A percentile compares a stretch with the other conserved stretches of the same genome.
phyloP scores from a whole-genome alignment of 768 basidiomycete genomes.

The Boletus fagicola region DNA sequence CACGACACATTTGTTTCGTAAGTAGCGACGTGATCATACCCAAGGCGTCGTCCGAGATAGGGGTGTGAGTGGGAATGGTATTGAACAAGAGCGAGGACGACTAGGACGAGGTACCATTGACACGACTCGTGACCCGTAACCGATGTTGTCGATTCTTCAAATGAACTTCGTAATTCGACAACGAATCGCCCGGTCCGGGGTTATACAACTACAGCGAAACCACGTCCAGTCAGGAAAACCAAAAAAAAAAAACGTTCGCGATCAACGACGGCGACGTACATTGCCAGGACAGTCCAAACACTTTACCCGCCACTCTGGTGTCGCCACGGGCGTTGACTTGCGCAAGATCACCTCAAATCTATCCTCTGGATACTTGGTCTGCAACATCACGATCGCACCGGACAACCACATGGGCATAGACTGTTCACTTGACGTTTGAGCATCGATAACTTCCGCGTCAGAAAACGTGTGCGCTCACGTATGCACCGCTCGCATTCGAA shows the following conservation, averaged over 20 bases:
- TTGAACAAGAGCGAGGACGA: background rate
- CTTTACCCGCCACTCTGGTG: conserved; percentile 86
- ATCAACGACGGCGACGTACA: conserved; percentile 39
- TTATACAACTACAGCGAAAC: conserved; percentile 67
- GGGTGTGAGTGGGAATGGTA: background rate
- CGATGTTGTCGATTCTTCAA: conserved; percentile 83
- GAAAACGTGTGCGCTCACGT: conserved; percentile 25
- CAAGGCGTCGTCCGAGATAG: conserved; percentile 13
- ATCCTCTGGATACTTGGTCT: conserved; percentile 75
- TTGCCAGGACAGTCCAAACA: conserved; percentile 93
- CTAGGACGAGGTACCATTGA: conserved; percentile 23
- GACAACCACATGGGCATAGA: conserved; percentile 68
- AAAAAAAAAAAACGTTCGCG: background rate
- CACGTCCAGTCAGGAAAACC: background rate
- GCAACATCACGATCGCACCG: conserved; percentile 64
- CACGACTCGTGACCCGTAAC: conserved; percentile 64
- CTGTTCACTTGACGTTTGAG: conserved; percentile 35
- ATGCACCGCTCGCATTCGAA: conserved; percentile 18
- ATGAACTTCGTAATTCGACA: conserved; percentile 92
- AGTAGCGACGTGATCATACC: conserved; percentile 11
- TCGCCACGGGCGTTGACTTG: conserved; percentile 51
- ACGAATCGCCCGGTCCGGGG: conserved; percentile 82
- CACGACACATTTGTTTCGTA: conserved; percentile 15
- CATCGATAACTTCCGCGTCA: conserved; percentile 32
- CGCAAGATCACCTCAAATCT: conserved; percentile 74